Conservation (phyloP, 495 filamentous ascomycete genomes). For the Penicillium mononematosum region DNA sequence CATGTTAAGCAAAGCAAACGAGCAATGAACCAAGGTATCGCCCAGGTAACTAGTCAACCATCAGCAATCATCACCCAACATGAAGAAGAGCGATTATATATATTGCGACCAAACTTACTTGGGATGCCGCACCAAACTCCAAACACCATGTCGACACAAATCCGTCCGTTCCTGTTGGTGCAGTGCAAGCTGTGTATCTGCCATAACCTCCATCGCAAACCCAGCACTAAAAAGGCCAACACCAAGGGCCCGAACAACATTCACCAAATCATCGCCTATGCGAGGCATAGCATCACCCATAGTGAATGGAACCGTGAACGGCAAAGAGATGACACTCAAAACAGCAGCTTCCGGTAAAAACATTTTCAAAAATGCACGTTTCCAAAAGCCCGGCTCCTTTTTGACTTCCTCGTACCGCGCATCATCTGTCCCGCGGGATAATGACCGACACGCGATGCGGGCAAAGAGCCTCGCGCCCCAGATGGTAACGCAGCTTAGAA, state of each 20-base stretch:
- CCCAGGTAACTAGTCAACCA: conserved; percentile 51
- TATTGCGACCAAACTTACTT: conserved; percentile 46
- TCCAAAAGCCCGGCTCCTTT: conserved; percentile 54
- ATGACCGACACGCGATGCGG: conserved; percentile 44
- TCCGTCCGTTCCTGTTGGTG: conserved; percentile 34
- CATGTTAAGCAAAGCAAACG: conserved; percentile 42
- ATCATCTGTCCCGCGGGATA: conserved; percentile 52
- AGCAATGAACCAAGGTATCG: conserved; percentile 52
- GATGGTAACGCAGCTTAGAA: conserved; percentile 51
- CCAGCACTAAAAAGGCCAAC: conserved; percentile 56
- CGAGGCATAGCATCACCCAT: conserved; percentile 15
- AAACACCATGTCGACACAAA: conserved; percentile 53
- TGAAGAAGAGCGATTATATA: neutral
- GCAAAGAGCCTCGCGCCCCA: conserved; percentile 57
- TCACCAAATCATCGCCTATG: conserved; percentile 8
- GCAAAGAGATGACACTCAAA: conserved; percentile 53
- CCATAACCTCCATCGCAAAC: conserved; percentile 52
- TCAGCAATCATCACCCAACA: conserved; percentile 4
- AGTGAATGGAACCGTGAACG: conserved; percentile 54
- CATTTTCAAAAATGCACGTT: conserved; percentile 43
- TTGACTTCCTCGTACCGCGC: conserved; percentile 51
- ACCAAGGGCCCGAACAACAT: conserved; percentile 42
- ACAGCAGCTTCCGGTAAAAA: conserved; percentile 54
- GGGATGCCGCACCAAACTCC: conserved; percentile 59
- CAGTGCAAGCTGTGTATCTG: conserved; percentile 51